Percentiles rank a stretch among this genome's conserved stretches.
Conservation (phyloP, 2,329 filamentous ascomycete genomes). For the Tolypocladium paradoxum region DNA sequence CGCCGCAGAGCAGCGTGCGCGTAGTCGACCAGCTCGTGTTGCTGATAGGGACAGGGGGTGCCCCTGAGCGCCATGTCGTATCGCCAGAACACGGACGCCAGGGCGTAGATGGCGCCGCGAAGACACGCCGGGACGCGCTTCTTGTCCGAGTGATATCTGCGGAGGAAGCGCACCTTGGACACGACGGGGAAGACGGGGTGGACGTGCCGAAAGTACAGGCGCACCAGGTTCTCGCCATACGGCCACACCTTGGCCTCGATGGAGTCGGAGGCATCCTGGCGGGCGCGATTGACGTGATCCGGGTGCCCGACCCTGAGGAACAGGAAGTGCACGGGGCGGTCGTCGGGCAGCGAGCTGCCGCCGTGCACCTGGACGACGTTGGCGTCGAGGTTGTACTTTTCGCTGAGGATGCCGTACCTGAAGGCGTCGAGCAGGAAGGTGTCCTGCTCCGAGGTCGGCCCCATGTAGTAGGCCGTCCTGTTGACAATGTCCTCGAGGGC, state of each 20-base stretch:
- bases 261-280: slow-evolving; percentile 24
- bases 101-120: slow-evolving; percentile 32
- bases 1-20: slow-evolving; percentile 31
- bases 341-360: slow-evolving; percentile 21
- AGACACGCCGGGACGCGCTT: slow-evolving; percentile 30
- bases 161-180: slow-evolving; percentile 32
- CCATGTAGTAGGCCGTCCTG: slow-evolving; percentile 33
- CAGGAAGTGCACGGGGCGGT: slow-evolving; percentile 33
- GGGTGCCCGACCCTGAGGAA: slow-evolving; percentile 33
- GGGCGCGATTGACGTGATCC: slow-evolving; percentile 27
- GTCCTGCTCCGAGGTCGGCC: slow-evolving; percentile 34
- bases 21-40: slow-evolving; percentile 29
- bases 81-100: slow-evolving; percentile 31
- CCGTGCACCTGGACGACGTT: slow-evolving; percentile 31
- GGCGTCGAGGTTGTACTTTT: slow-evolving; percentile 31
- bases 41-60: slow-evolving; percentile 23
- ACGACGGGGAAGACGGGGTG: slow-evolving; percentile 32
- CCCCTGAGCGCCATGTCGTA: slow-evolving; percentile 19
- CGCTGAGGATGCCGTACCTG: slow-evolving; percentile 32
- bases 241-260: slow-evolving; percentile 31
- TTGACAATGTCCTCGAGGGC: slow-evolving; percentile 31
- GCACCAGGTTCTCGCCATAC: slow-evolving; percentile 28
- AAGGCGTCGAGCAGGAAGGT: slow-evolving; percentile 35
- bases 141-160: slow-evolving; percentile 25
- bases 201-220: slow-evolving; percentile 33